Percentiles rank a stretch among this genome's conserved stretches.
Evolutionary conservation across 164 flowering plant genomes (phyloP).

Genomic region (Magnolia officinalis): DNA sequence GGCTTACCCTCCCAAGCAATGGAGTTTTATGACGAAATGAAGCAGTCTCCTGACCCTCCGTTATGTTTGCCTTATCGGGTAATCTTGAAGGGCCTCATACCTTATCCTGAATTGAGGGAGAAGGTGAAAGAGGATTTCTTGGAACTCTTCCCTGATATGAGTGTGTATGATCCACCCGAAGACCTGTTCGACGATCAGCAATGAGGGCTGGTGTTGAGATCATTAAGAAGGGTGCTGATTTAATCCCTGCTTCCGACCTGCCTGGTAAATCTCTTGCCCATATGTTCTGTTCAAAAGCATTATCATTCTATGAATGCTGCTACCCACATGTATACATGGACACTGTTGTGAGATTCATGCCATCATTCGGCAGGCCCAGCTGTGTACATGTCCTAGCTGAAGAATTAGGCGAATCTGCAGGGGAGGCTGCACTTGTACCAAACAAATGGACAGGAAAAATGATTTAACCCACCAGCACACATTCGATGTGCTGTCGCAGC

Average conservation of each 20-base stretch:
- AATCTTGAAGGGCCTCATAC: conserved; percentile 83
- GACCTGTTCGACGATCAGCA: conserved; percentile 58
- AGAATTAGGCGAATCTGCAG: too few relatives aligned
- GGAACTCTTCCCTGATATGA: conserved; percentile 81
- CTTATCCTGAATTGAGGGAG: conserved; percentile 88
- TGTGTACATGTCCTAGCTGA: too few relatives aligned
- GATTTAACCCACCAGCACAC: too few relatives aligned
- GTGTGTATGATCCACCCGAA: conserved; percentile 82
- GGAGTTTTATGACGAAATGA: conserved; percentile 86
- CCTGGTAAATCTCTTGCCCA: background rate
- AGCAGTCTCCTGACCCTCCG: conserved; percentile 78
- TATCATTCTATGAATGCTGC: too few relatives aligned
- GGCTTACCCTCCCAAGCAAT: conserved; percentile 73
- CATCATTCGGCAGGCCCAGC: too few relatives aligned
- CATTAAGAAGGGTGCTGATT: conserved; percentile 22
- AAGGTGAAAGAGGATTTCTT: conserved; percentile 87
- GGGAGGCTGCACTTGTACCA: too few relatives aligned
- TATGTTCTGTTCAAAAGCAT: too few relatives aligned
- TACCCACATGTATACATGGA: too few relatives aligned
- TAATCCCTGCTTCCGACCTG: background rate
- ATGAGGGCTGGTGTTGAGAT: conserved; percentile 29
- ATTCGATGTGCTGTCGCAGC: too few relatives aligned
- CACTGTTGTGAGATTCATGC: too few relatives aligned
- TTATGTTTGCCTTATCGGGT: conserved; percentile 78
- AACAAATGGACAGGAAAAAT: too few relatives aligned